These are phyloP conservation scores for Yueomyces sinensis DNA, from an alignment of 805 yeast genomes.

Conservation along the genomic window DNA sequence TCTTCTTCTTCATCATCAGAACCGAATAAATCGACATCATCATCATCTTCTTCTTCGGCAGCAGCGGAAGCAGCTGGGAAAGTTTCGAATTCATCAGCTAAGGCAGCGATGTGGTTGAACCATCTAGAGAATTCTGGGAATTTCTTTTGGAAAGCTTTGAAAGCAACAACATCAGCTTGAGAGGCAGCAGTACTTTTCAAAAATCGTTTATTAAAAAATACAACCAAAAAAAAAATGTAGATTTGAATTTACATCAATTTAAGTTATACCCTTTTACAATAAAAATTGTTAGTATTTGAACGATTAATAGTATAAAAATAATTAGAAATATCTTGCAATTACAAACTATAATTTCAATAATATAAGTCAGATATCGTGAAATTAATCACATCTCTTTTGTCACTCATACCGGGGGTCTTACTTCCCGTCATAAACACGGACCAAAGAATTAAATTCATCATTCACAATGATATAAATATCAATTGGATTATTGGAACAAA, in stretches of 20 bases:
- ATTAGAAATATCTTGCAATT: background rate
- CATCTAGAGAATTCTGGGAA: constrained; percentile 96
- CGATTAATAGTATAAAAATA: background rate
- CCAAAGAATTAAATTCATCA: constrained; percentile 9
- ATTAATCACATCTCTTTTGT: constrained; percentile 33
- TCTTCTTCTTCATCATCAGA: constrained; percentile 91
- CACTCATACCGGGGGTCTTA: constrained; percentile 96
- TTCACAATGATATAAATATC: no score
- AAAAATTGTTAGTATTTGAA: constrained; percentile 1
- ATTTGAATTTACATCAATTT: no score
- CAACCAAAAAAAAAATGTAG: no score
- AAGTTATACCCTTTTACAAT: background rate
- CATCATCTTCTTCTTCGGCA: constrained; percentile 47
- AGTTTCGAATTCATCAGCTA: constrained; percentile 68
- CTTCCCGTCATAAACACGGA: constrained; percentile 59
- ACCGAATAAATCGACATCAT: constrained; percentile 87
- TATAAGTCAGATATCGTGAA: constrained; percentile 29
- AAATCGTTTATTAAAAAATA: no score
- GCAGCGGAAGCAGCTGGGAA: constrained; percentile 60
- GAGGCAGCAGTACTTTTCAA: constrained; percentile 63
- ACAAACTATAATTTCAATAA: background rate
- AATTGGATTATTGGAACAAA: no score
- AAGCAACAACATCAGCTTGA: constrained; percentile 90
- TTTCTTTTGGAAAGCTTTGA: constrained; percentile 84
- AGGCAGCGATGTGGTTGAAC: constrained; percentile 96